phyloP scores from a whole-genome alignment of 208 protist genomes.

The Acanthamoeba royreba region DNA sequence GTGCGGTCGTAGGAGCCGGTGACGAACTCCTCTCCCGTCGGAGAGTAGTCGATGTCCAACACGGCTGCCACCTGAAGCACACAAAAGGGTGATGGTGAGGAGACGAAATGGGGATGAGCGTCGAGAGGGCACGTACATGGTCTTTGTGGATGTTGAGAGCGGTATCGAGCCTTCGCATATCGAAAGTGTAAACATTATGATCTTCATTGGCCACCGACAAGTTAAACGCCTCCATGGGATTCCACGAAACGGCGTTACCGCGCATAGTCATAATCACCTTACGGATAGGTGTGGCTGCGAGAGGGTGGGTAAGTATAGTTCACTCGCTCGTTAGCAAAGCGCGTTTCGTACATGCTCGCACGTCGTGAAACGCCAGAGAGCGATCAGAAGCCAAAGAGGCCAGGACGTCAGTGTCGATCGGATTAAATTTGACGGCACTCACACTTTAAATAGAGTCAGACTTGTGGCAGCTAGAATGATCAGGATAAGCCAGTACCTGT shows the following conservation, averaged over 20 bases:
- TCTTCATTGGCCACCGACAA: slow-evolving; percentile 91
- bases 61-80: neutral
- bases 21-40: slow-evolving; percentile 93
- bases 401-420: slow-evolving; percentile 65
- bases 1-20: slow-evolving; percentile 93
- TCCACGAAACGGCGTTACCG: slow-evolving; percentile 92
- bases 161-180: slow-evolving; percentile 91
- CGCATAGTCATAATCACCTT: slow-evolving; percentile 79
- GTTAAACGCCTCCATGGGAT: slow-evolving; percentile 96
- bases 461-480: slow-evolving; percentile 16
- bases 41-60: slow-evolving; percentile 93
- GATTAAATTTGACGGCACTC: slow-evolving; percentile 88
- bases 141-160: slow-evolving; percentile 93
- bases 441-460: slow-evolving; percentile 85
- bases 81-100: neutral
- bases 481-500: neutral
- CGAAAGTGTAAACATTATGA: slow-evolving; percentile 96
- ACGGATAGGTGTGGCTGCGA: neutral
- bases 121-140: slow-evolving; percentile 87
- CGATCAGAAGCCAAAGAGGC: slow-evolving; percentile 87
- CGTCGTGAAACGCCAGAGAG: slow-evolving; percentile 93
- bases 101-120: neutral
- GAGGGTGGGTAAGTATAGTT: neutral
- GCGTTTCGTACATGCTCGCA: slow-evolving; percentile 83
- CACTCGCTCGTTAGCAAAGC: slow-evolving; percentile 2